These are phyloP conservation scores for Flaveria ramosissima DNA, from an alignment of 129 eudicot species.

Conservation along the genomic window DNA sequence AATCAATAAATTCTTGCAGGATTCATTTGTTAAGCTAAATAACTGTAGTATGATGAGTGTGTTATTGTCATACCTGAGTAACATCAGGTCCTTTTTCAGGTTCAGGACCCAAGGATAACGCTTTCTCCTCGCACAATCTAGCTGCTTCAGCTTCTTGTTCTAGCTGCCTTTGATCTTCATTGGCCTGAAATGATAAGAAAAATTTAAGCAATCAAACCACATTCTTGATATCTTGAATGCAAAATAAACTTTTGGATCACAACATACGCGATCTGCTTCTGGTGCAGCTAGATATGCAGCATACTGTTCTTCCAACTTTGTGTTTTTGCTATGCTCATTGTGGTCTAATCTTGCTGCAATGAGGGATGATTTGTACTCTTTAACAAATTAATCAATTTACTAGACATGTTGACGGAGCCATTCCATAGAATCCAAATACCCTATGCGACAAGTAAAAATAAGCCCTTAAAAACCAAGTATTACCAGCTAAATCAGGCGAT, in stretches of 20 bases:
- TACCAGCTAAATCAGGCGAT: too few relatives aligned
- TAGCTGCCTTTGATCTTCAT: conserved; percentile 61
- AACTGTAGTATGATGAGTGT: background rate
- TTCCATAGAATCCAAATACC: too few relatives aligned
- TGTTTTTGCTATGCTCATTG: conserved; percentile 44
- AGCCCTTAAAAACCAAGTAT: too few relatives aligned
- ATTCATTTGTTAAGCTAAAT: background rate
- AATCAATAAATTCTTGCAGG: background rate
- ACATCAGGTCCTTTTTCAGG: conserved; percentile 84
- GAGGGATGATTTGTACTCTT: conserved; percentile 68
- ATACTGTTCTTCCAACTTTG: conserved; percentile 74
- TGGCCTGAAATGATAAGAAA: conserved; percentile 49
- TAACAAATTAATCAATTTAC: background rate
- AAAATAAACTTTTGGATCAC: background rate
- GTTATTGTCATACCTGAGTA: conserved; percentile 56
- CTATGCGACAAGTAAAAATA: too few relatives aligned
- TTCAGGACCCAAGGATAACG: conserved; percentile 55
- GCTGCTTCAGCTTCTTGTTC: conserved; percentile 66
- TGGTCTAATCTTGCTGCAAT: conserved; percentile 50
- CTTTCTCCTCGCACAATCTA: conserved; percentile 55
- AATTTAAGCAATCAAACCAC: background rate
- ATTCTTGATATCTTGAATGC: background rate
- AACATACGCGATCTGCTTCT: conserved; percentile 76
- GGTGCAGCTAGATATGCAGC: conserved; percentile 72
- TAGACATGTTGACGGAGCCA: too few relatives aligned